Percentiles rank a stretch among this genome's conserved stretches.
These are phyloP conservation scores for Suillus ampliporus DNA, from an alignment of 768 basidiomycete genomes.

Conservation along the genomic window DNA sequence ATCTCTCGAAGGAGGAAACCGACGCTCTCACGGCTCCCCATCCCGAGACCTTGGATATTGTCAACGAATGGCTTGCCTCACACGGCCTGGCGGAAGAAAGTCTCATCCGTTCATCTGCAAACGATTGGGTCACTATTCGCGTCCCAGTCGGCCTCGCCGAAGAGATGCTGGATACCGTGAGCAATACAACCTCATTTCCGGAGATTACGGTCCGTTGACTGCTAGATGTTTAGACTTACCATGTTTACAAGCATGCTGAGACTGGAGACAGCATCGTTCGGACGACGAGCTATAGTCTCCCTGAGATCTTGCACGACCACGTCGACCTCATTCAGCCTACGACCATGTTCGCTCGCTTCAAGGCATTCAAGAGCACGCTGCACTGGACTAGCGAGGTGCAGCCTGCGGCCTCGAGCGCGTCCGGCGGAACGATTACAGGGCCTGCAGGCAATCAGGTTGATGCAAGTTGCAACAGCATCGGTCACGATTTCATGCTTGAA, in stretches of 20 bases:
- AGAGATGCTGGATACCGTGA: slow-evolving; percentile 70
- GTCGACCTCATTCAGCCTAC: slow-evolving; percentile 76
- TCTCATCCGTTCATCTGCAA: slow-evolving; percentile 61
- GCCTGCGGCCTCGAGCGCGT: slow-evolving; percentile 5
- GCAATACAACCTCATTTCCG: slow-evolving; percentile 14
- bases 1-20: slow-evolving; percentile 69
- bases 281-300: slow-evolving; percentile 74
- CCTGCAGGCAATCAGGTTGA: slow-evolving; percentile 48
- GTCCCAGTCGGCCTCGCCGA: slow-evolving; percentile 67
- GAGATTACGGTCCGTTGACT: neutral
- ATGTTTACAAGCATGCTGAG: slow-evolving; percentile 60
- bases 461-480: slow-evolving; percentile 51
- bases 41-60: slow-evolving; percentile 53
- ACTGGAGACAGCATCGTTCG: slow-evolving; percentile 63
- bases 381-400: slow-evolving; percentile 30
- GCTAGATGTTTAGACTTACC: slow-evolving; percentile 53
- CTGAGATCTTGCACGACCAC: slow-evolving; percentile 59
- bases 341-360: slow-evolving; percentile 63
- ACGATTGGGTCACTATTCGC: slow-evolving; percentile 70
- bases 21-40: slow-evolving; percentile 66
- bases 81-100: slow-evolving; percentile 58
- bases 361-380: slow-evolving; percentile 48
- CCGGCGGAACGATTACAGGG: slow-evolving; percentile 25
- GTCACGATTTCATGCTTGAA: slow-evolving; percentile 58
- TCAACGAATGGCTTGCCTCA: slow-evolving; percentile 65